A percentile compares a stretch with the other conserved stretches of the same genome.
Conservation (phyloP, 306 rosid genomes). For the Lathyrus oleraceus region DNA sequence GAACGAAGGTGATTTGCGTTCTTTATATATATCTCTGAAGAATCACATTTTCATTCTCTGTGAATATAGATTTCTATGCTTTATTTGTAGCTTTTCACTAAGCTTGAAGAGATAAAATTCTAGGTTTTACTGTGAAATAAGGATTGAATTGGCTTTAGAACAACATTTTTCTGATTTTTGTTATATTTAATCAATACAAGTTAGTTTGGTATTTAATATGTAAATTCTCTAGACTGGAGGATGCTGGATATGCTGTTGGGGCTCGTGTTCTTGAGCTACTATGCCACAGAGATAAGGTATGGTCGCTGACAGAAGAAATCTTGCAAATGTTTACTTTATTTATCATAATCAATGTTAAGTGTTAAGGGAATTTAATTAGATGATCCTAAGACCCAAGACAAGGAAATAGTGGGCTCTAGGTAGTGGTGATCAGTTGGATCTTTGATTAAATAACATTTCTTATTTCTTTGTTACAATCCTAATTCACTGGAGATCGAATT, state of each 20-base stretch:
- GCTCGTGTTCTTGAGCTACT: conserved; percentile 94
- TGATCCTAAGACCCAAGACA: neutral
- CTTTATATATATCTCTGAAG: neutral
- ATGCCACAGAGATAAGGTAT: conserved; percentile 97
- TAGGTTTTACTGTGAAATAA: conserved; percentile 2
- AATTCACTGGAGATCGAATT: neutral
- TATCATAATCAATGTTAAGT: neutral
- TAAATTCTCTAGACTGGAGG: conserved; percentile 71
- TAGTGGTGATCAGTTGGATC: neutral
- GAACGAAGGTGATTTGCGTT: conserved; percentile 69
- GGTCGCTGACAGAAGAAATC: conserved; percentile 12
- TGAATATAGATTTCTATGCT: too few species aligned
- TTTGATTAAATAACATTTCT: neutral
- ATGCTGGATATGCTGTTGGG: conserved; percentile 97
- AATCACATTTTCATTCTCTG: too few species aligned
- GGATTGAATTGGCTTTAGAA: conserved; percentile 3
- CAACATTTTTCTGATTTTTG: neutral
- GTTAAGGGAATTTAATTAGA: neutral
- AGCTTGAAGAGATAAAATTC: neutral
- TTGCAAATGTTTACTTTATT: neutral
- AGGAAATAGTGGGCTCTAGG: conserved; percentile 5
- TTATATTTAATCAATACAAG: neutral
- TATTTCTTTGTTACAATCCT: neutral
- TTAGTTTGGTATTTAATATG: conserved; percentile 13
- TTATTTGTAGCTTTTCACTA: neutral